A percentile compares a stretch with the other conserved stretches of the same genome.
These are phyloP conservation scores for Peronospora tabacina DNA, from an alignment of 352 stramenopile genomes.

Conservation along the genomic window DNA sequence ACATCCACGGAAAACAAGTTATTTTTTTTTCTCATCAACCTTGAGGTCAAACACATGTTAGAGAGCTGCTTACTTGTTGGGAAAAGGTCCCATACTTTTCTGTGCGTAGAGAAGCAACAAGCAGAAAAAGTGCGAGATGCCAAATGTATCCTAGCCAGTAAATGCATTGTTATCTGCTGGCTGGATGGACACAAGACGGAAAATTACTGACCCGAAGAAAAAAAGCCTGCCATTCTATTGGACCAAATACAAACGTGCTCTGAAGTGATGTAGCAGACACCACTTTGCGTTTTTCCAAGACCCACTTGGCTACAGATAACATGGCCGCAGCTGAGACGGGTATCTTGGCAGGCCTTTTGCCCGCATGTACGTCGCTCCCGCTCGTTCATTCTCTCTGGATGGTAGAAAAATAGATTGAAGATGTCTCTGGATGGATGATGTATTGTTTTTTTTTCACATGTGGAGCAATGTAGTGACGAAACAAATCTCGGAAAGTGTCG, in stretches of 20 bases:
- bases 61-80: conserved; percentile 18
- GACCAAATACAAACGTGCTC: conserved; percentile 1
- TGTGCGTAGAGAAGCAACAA: conserved; percentile 29
- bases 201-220: conserved; percentile 11
- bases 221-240: conserved; percentile 5
- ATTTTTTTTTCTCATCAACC: neutral
- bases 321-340: conserved; percentile 22
- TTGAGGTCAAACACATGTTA: conserved; percentile 3
- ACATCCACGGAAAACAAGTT: neutral
- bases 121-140: neutral
- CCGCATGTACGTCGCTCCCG: conserved; percentile 35
- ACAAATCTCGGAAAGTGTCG: conserved; percentile 40
- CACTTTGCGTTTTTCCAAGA: conserved; percentile 4
- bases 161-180: conserved; percentile 17
- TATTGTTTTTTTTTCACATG: neutral
- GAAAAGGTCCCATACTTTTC: conserved; percentile 43
- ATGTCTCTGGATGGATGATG: neutral
- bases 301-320: neutral
- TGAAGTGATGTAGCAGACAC: neutral
- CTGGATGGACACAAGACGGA: neutral
- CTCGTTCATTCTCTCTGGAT: neutral
- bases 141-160: conserved; percentile 19
- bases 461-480: conserved; percentile 29
- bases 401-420: neutral
- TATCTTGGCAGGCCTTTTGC: conserved; percentile 48